Percentiles rank a stretch among this genome's conserved stretches.
phyloP scores from a whole-genome alignment of 768 basidiomycete species.

The Psilocybe subaeruginosa region DNA sequence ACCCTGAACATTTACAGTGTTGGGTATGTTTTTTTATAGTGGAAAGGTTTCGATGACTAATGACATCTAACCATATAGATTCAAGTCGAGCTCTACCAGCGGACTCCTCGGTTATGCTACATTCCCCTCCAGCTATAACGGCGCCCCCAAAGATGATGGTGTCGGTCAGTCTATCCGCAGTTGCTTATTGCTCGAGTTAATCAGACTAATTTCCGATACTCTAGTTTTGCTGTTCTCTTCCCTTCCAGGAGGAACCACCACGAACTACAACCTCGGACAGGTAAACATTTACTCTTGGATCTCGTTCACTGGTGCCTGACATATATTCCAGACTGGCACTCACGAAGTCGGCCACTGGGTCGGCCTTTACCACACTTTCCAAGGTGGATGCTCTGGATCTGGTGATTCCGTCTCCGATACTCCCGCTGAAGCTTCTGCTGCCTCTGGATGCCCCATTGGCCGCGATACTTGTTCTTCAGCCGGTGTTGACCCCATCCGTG shows the following conservation, averaged over 20 bases:
- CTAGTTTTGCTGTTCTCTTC: conserved; percentile 37
- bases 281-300: conserved; percentile 18
- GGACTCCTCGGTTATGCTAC: conserved; percentile 59
- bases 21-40: conserved; percentile 33
- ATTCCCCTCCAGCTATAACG: conserved; percentile 46
- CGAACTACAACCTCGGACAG: conserved; percentile 46
- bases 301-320: neutral
- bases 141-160: conserved; percentile 49
- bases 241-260: conserved; percentile 44
- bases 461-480: conserved; percentile 39
- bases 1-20: conserved; percentile 56
- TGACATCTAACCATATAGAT: neutral
- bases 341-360: conserved; percentile 67
- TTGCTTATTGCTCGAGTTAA: neutral
- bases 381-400: conserved; percentile 44
- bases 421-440: conserved; percentile 46
- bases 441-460: conserved; percentile 42
- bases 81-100: conserved; percentile 25
- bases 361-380: conserved; percentile 63
- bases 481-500: conserved; percentile 49
- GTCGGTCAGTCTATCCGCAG: conserved; percentile 30
- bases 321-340: conserved; percentile 38
- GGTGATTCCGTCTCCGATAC: conserved; percentile 52
- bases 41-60: neutral
- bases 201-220: neutral